Base-by-base conservation (phyloP, 179 eudicot genomes). In the Silene vulgaris region DNA sequence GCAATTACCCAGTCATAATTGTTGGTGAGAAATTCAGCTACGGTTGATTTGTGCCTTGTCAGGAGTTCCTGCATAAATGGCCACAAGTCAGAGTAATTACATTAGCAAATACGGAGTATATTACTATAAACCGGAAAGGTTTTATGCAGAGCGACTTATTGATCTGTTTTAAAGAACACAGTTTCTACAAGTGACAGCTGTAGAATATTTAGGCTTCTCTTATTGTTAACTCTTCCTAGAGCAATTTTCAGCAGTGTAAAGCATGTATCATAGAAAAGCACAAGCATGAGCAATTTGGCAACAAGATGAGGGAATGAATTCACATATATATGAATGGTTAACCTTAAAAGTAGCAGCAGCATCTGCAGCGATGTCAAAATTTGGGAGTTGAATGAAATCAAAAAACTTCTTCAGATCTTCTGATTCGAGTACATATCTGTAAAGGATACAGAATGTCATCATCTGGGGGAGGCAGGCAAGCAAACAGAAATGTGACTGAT, bases 311-410 rank as follows among this genome's bases (percentile, higher is more conserved):
- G 30, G 26, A 43, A 68, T 48, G 37, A 37, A 77, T 26, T 23
- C 16, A 3, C 21, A 56, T 11, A 62, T 65, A 72, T 19, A 76
- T 73, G 3, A 67, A 68, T 28, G 57, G 74, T 70, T 52, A 81
- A 95, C 99, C 99, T 95, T 95, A 75, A 95, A 95, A 71, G 97
- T 90, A 32, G 97, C 97, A 80, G 95, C 95, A 79, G 99, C 99
- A 88, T 95, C 99, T 1, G 97, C 93, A 83, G 99, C 91, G 76
- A 56, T 56, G 60, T 56, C 60, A 56, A 56, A 56, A 56, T 56
- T 95, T 74, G 97, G 99, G 40, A 95, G 90, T 75, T 92, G 97
- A 63, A 95, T 92, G 73, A 86, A 92, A 72, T 84, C 91, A 66
- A 95, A 95, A 72, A 95, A 89, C 86, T 90, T 95, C 90, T 84